Evolutionary conservation across 2,329 filamentous ascomycete species (phyloP), one percentile per base, ranked within the genome.

Genomic region (Ceratocystis albifundus): DNA sequence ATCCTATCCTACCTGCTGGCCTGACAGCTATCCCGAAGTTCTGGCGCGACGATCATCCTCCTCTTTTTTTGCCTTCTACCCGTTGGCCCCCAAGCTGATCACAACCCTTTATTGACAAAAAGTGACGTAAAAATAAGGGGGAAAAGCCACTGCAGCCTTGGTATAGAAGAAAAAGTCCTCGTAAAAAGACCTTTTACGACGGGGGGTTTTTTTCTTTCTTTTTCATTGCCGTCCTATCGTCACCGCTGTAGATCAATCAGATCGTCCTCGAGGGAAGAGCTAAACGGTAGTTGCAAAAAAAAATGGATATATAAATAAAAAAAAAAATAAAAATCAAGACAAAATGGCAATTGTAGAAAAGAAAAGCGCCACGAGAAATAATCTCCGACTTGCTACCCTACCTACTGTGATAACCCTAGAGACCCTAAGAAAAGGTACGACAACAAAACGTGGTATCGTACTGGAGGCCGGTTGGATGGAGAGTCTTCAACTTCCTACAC

Each of bases 1-100:
- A 59, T 36, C 55, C 15, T 30, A 8, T n/a, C n/a, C n/a, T n/a
- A n/a, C n/a, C n/a, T n/a, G n/a, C n/a, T n/a, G n/a, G 55, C 17
- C 55, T 59, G 55, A 59, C 28, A 59, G 25, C 55, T 59, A 28
- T 59, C 55, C 36, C 36, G 20, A 36, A 59, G 55, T n/a, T 59
- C 55, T 59, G 55, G 36, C 36, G 10, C 36, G 36, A 41, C 25
- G 28, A 59, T 30, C 25, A 59, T 59, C 55, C 20, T n/a, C 30
- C 17, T 22, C 46, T 48, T 53, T 48, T 53, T 36, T 8, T 59
- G 28, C 55, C 28, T 36, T 36, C 15, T 59, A 46, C 25, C n/a
- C 2, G 32, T 10, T 5, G 36, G 36, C 36, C 36, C 36, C 36
- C 36, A 41, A 12, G 36, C 36, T 62, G 32, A 44, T 62, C 30